phyloP scores from a whole-genome alignment of 139 green algal genomes.

The Desmodesmus armatus region DNA sequence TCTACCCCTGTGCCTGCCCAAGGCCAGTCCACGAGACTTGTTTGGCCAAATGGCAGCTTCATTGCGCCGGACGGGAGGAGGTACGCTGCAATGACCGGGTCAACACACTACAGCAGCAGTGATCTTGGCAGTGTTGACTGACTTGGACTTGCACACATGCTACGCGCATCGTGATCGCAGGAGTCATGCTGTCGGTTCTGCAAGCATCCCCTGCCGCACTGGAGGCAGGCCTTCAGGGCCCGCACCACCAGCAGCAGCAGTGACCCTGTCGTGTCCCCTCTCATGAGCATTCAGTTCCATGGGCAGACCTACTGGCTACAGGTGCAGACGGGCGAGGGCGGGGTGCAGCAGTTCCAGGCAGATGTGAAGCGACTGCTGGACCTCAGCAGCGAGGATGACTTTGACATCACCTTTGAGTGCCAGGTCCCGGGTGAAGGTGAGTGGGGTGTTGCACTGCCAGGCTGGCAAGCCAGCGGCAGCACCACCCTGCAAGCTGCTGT shows the following conservation, averaged over 20 bases:
- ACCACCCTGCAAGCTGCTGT: background rate
- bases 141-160: background rate
- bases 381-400: conserved; percentile 40
- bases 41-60: conserved; percentile 24
- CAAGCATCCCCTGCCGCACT: conserved; percentile 38
- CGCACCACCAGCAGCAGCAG: conserved; percentile 1
- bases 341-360: conserved; percentile 48
- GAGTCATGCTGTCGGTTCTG: conserved; percentile 58
- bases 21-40: conserved; percentile 32
- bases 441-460: background rate
- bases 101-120: background rate
- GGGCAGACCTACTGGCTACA: conserved; percentile 29
- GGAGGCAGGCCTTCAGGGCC: conserved; percentile 36
- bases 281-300: conserved; percentile 57
- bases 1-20: conserved; percentile 39
- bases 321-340: conserved; percentile 33
- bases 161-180: conserved; percentile 13
- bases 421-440: conserved; percentile 20
- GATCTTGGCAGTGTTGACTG: background rate
- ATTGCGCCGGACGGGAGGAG: conserved; percentile 10
- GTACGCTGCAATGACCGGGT: background rate
- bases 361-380: conserved; percentile 50
- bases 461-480: background rate
- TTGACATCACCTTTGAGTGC: conserved; percentile 60
- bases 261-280: conserved; percentile 13